phyloP scores from a whole-genome alignment of 164 flowering plant genomes.

The Magnolia changhungtana region DNA sequence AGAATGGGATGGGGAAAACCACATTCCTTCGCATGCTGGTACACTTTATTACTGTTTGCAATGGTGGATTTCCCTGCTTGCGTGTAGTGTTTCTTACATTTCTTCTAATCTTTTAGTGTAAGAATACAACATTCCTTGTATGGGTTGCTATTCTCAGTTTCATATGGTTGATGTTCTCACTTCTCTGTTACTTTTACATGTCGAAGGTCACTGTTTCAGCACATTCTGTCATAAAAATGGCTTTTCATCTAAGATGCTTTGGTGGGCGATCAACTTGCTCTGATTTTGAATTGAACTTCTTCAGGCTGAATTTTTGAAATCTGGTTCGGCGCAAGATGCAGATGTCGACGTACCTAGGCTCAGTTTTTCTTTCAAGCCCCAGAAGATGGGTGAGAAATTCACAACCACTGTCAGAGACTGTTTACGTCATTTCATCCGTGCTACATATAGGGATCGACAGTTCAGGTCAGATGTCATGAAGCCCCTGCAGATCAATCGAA shows the following conservation, averaged over 20 bases:
- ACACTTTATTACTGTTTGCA: slow-evolving; percentile 10
- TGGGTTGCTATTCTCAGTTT: background rate
- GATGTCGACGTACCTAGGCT: slow-evolving; percentile 90
- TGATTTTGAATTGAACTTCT: slow-evolving; percentile 8
- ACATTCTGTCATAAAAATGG: background rate
- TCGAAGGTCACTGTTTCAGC: too few species aligned
- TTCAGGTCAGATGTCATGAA: slow-evolving; percentile 97
- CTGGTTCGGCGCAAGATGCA: slow-evolving; percentile 69
- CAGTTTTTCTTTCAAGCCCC: slow-evolving; percentile 98
- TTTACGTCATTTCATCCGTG: slow-evolving; percentile 77
- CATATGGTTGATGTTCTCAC: background rate
- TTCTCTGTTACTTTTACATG: too few species aligned
- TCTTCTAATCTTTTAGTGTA: background rate
- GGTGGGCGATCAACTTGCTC: background rate
- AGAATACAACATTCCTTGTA: background rate
- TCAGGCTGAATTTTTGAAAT: slow-evolving; percentile 94
- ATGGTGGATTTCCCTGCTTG: background rate
- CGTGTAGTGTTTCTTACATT: background rate
- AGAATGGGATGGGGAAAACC: slow-evolving; percentile 99
- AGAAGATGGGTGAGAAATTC: slow-evolving; percentile 91
- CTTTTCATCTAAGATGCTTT: background rate
- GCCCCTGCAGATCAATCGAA: slow-evolving; percentile 89
- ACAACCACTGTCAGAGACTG: slow-evolving; percentile 63
- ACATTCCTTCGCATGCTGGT: slow-evolving; percentile 99
- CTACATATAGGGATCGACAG: slow-evolving; percentile 89